Evolutionary conservation across 495 filamentous ascomycete species (phyloP), one percentile per base, ranked within the genome.

Genomic region (Xylaria sp.): DNA sequence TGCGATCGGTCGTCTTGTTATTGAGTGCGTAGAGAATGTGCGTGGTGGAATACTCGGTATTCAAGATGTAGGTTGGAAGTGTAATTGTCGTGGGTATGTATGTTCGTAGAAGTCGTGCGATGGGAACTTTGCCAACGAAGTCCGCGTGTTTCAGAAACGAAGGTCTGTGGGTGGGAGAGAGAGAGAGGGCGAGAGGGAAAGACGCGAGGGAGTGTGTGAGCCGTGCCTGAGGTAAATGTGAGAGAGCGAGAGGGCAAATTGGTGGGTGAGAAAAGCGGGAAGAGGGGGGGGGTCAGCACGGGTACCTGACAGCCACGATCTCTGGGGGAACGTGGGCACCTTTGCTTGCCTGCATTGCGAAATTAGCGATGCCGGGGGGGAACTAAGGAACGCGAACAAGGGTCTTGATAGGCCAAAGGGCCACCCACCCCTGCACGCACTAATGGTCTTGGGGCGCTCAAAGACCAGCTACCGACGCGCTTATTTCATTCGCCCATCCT

Each of bases 51-150:
- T 71, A 71, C 61, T 43, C 61, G 58, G 43, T 71, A 71, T 71
- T 71, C 61, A 31, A 21, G 61, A 64, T 57, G 33, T 14, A 35
- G 19, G 53, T 0, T 15, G 59, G 35, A 40, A 26, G 2, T 46
- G 12, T 63, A 24, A 70, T 55, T 14, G 48, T 64, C 61, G 59
- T 70, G 40, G n/a, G 69, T 35, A 15, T 65, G 69, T 35, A 15
- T 65, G 40, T 46, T 71, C 69, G 61, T 71, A 46, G 37, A 71
- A 29, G 52, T 71, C 69, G 61, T 71, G 31, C 65, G 26, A 24
- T 61, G 57, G 24, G 61, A 59, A 71, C 69, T 71, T 59, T 71
- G 69, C 69, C 69, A 71, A 71, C 69, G 69, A 71, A 71, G 69
- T 71, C 58, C 69, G 69, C 57, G 59, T 71, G 61, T 71, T 66